phyloP scores from a whole-genome alignment of 352 stramenopile species.

The Sclerospora graminicola region DNA sequence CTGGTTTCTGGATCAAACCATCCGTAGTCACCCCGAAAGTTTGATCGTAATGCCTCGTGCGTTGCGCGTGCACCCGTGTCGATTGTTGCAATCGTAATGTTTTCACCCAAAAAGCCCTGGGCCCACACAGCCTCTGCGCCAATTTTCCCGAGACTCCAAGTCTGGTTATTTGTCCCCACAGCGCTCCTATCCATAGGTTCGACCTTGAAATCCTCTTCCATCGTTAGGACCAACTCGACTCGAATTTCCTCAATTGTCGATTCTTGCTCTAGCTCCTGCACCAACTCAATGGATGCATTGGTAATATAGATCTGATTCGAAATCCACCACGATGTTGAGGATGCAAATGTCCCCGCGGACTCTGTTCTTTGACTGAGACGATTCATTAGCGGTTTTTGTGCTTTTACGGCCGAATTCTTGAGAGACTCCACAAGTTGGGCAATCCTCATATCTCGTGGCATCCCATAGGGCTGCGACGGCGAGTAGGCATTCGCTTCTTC shows the following conservation, averaged over 20 bases:
- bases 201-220: constrained; percentile 9
- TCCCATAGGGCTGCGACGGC: neutral
- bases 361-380: constrained; percentile 11
- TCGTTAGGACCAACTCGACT: constrained; percentile 18
- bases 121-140: constrained; percentile 25
- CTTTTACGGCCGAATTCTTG: constrained; percentile 3
- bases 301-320: constrained; percentile 27
- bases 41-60: constrained; percentile 25
- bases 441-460: constrained; percentile 13
- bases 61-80: constrained; percentile 28
- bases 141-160: constrained; percentile 29
- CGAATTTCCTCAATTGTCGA: constrained; percentile 23
- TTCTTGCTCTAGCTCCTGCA: constrained; percentile 12
- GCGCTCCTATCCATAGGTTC: constrained; percentile 5
- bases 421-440: constrained; percentile 11
- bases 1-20: constrained; percentile 28
- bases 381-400: constrained; percentile 5
- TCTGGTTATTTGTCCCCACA: constrained; percentile 4
- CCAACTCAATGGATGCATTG: constrained; percentile 15
- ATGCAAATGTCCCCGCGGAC: constrained; percentile 2
- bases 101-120: constrained; percentile 15
- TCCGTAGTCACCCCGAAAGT: constrained; percentile 5
- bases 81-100: constrained; percentile 27
- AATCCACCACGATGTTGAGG: constrained; percentile 23
- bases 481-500: constrained; percentile 1